Evolutionary conservation across 495 filamentous ascomycete species (phyloP), one percentile per base, ranked within the genome.

Genomic region (Neurospora sp.): DNA sequence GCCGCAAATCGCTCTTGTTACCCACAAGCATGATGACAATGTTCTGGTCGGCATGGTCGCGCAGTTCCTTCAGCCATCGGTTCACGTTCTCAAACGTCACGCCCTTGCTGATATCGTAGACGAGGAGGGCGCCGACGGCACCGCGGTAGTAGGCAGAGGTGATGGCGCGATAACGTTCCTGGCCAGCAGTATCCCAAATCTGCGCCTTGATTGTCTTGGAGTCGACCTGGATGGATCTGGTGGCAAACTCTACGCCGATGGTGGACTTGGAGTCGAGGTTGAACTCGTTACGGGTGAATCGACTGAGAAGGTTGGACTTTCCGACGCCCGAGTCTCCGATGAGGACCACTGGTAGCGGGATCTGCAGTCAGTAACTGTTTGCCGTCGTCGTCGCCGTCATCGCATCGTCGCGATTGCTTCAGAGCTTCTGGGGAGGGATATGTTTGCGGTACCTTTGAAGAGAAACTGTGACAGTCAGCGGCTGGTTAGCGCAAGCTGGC

Each of bases 171-270:
- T 98, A 99, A 79, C 96, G 91, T 85, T 99, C 96, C 86, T 99
- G 96, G 79, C 96, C 96, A 71, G 96, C 96, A 72, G 96, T 99
- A 87, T 99, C 96, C 96, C 96, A 99, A 81, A 99, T 99, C 87
- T 99, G 96, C 79, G 96, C 96, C 88, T 99, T 99, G 91, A 99
- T 99, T 77, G 96, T 99, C 89, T 99, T 99, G 78, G 92, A 90
- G 85, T 99, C 96, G 79, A 99, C 96, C 84, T 98, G 96, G 85
- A 99, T 98, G 75, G 94, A 97, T 72, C 96, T 92, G 74, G 96
- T 99, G 76, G 96, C 96, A 83, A 99, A 99, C 86, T 99, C 96
- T 78, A 99, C 96, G 80, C 96, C 96, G 87, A 99, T 99, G 76
- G 96, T 99, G 72, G 96, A 98, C 90, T 99, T 99, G 82, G 95